These are phyloP conservation scores for Chlorella sorokiniana DNA, from an alignment of 139 green algal species.

Conservation along the genomic window DNA sequence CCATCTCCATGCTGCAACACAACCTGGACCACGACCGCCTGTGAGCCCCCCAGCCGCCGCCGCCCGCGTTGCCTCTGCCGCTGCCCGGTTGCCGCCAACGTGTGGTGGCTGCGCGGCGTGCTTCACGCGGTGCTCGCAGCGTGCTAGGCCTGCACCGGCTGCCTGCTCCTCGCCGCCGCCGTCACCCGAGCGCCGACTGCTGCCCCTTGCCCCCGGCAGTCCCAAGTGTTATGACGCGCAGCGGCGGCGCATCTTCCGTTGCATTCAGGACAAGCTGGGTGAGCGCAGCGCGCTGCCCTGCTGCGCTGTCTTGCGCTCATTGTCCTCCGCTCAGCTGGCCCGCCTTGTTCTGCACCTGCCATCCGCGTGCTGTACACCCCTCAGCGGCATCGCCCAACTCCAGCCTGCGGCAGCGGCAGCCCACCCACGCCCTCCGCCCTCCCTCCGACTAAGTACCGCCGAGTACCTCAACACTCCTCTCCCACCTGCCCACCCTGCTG, in stretches of 20 bases:
- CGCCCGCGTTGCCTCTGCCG: neutral
- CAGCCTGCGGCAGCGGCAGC: too few relatives aligned
- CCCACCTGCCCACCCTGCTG: neutral
- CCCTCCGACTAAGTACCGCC: too few relatives aligned
- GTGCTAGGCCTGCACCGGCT: too few relatives aligned
- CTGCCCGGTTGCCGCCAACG: neutral
- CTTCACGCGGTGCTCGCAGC: too few relatives aligned
- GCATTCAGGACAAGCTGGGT: neutral
- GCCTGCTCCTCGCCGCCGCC: too few relatives aligned
- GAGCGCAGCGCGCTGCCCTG: neutral
- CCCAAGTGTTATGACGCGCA: neutral
- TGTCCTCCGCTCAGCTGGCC: too few relatives aligned
- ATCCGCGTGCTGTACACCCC: neutral
- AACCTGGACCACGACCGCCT: constrained; percentile 25
- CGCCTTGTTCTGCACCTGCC: neutral
- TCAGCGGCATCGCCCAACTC: neutral
- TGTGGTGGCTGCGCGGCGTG: neutral
- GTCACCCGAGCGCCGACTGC: too few relatives aligned
- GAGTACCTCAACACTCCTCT: too few relatives aligned
- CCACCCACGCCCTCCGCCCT: too few relatives aligned
- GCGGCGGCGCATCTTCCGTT: neutral
- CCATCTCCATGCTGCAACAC: constrained; percentile 42
- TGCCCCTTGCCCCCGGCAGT: neutral
- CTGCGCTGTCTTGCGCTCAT: neutral
- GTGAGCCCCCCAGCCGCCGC: neutral